These are phyloP conservation scores for Vigna unguiculata DNA, from an alignment of 306 rosid genomes.

Conservation along the genomic window DNA sequence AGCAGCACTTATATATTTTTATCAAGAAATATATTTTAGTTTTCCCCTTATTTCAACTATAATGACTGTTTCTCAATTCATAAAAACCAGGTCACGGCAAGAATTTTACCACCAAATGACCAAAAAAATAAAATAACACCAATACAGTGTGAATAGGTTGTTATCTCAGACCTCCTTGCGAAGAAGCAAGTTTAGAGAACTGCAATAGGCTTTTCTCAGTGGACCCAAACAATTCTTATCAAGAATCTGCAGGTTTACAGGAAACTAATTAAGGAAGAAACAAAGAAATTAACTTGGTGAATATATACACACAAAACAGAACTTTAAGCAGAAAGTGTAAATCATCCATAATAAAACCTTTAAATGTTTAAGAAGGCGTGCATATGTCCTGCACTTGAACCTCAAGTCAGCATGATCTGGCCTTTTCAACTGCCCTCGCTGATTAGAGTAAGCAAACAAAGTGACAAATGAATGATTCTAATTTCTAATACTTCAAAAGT, in stretches of 20 bases:
- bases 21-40: not conserved
- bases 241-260: constrained; percentile 70
- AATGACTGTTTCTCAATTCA: constrained; percentile 34
- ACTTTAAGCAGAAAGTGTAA: constrained; percentile 26
- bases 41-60: not conserved
- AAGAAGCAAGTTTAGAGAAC: constrained; percentile 93
- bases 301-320: constrained; percentile 27
- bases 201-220: constrained; percentile 82
- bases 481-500: constrained; percentile 12
- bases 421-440: constrained; percentile 98
- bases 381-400: constrained; percentile 91
- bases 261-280: constrained; percentile 31
- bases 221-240: constrained; percentile 80
- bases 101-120: constrained; percentile 35
- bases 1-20: not conserved
- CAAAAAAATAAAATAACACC: constrained; percentile 31
- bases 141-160: constrained; percentile 40
- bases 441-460: constrained; percentile 48
- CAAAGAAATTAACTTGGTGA: constrained; percentile 7
- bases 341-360: constrained; percentile 62
- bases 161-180: constrained; percentile 83
- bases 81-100: constrained; percentile 15
- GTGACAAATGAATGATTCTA: constrained; percentile 35
- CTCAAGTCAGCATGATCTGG: constrained; percentile 97
- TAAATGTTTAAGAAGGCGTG: constrained; percentile 87